Conservation (phyloP, 495 filamentous ascomycete species). For the Tuber indicum region DNA sequence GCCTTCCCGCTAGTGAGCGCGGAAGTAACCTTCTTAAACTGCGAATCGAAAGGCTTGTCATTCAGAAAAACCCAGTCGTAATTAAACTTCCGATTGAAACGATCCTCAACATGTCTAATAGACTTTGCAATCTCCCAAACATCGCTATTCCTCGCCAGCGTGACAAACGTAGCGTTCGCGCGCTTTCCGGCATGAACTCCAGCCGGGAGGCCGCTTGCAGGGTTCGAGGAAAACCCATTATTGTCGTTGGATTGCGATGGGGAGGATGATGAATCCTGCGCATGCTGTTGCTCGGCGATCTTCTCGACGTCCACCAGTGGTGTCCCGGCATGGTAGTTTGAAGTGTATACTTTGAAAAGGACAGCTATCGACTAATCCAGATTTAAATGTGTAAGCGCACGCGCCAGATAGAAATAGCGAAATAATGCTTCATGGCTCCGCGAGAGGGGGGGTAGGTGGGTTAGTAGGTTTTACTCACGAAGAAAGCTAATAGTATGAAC, state of each 20-base stretch:
- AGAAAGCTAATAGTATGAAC: conserved; percentile 80
- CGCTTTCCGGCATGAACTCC: conserved; percentile 56
- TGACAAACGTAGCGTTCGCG: conserved; percentile 96
- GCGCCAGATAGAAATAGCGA: neutral
- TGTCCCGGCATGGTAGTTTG: conserved; percentile 44
- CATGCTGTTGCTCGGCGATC: conserved; percentile 26
- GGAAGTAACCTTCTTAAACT: conserved; percentile 85
- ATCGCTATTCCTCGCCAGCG: conserved; percentile 84
- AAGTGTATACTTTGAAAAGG: conserved; percentile 40
- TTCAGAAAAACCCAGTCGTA: conserved; percentile 99
- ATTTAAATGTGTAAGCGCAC: neutral
- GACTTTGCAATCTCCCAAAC: conserved; percentile 94
- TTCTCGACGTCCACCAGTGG: conserved; percentile 25
- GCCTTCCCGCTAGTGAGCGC: conserved; percentile 84
- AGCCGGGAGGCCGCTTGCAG: conserved; percentile 44
- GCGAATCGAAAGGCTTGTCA: conserved; percentile 83
- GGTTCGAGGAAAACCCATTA: conserved; percentile 13
- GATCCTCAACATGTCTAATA: conserved; percentile 91
- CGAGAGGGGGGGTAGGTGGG: neutral
- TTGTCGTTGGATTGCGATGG: conserved; percentile 7
- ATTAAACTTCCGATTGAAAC: conserved; percentile 91
- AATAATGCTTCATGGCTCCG: neutral
- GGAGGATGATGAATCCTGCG: neutral
- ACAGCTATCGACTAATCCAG: conserved; percentile 32
- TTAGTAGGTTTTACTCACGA: conserved; percentile 54